A percentile compares a stretch with the other conserved stretches of the same genome.
phyloP scores from a whole-genome alignment of 192 early-diverging fungal species.

The Podila clonocystis region DNA sequence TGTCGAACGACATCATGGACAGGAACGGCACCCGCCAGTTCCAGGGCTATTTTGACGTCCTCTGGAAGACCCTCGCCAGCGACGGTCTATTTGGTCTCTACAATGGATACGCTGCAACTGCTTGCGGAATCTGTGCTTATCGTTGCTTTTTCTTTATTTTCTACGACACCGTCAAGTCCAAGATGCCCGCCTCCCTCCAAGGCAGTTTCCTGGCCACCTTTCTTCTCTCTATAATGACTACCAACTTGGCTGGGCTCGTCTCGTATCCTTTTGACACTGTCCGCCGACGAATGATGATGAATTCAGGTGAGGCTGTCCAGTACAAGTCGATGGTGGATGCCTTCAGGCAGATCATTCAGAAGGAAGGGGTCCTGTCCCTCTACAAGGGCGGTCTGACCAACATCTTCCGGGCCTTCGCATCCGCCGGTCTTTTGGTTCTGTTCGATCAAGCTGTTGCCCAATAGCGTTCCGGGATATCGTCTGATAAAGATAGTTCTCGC shows the following conservation, averaged over 20 bases:
- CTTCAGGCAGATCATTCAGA: constrained; percentile 84
- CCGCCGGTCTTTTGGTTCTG: too few relatives aligned
- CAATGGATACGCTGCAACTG: constrained; percentile 77
- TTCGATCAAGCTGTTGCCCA: too few relatives aligned
- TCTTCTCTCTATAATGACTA: constrained; percentile 75
- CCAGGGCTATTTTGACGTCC: constrained; percentile 87
- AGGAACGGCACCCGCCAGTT: constrained; percentile 89
- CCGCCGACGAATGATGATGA: constrained; percentile 95
- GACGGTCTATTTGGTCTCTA: constrained; percentile 94
- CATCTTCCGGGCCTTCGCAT: constrained; percentile 93
- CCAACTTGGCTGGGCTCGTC: constrained; percentile 83
- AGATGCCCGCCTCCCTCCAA: constrained; percentile 20
- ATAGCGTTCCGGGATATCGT: too few relatives aligned
- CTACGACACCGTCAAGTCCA: constrained; percentile 59
- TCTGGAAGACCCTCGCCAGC: constrained; percentile 79
- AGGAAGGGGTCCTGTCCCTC: constrained; percentile 90
- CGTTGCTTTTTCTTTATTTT: constrained; percentile 66
- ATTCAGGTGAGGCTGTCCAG: constrained; percentile 85
- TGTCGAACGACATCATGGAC: constrained; percentile 83
- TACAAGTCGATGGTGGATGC: constrained; percentile 86
- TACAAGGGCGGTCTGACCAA: constrained; percentile 99
- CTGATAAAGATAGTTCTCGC: too few relatives aligned
- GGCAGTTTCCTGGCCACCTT: constrained; percentile 42
- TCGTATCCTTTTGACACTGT: constrained; percentile 97
- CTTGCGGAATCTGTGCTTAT: constrained; percentile 82